Conservation (phyloP, 2,329 filamentous ascomycete genomes). For the Alternaria alternata region DNA sequence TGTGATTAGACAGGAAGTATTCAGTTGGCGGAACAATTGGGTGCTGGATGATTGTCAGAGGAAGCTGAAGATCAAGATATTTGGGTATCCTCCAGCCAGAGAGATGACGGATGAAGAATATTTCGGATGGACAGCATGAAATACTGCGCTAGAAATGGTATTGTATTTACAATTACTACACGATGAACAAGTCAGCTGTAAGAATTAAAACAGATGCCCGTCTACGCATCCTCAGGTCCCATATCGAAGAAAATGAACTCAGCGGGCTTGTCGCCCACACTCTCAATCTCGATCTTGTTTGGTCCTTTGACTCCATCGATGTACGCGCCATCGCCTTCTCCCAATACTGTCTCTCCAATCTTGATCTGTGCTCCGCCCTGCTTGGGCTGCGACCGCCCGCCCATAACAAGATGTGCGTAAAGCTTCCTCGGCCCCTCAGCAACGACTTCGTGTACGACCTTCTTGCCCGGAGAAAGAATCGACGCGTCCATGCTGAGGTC, state of each 20-base stretch:
- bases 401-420: conserved; percentile 83
- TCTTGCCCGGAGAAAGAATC: conserved; percentile 70
- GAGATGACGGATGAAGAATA: not conserved
- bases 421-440: conserved; percentile 72
- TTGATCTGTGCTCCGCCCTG: conserved; percentile 75
- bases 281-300: conserved; percentile 56
- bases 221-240: conserved; percentile 44
- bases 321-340: conserved; percentile 84
- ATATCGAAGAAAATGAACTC: conserved; percentile 62
- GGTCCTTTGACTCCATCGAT: conserved; percentile 62
- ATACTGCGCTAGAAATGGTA: not conserved
- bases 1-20: not conserved
- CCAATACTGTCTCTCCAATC: conserved; percentile 71
- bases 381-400: conserved; percentile 61
- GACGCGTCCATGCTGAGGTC: conserved; percentile 85
- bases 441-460: conserved; percentile 77
- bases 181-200: not conserved
- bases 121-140: not conserved
- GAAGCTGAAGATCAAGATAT: not conserved
- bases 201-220: not conserved
- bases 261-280: conserved; percentile 55
- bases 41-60: not conserved
- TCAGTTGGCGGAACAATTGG: not conserved
- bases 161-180: not conserved
- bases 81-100: not conserved